phyloP scores from a whole-genome alignment of 108 stramenopile genomes.

The Nitzschia sp. region DNA sequence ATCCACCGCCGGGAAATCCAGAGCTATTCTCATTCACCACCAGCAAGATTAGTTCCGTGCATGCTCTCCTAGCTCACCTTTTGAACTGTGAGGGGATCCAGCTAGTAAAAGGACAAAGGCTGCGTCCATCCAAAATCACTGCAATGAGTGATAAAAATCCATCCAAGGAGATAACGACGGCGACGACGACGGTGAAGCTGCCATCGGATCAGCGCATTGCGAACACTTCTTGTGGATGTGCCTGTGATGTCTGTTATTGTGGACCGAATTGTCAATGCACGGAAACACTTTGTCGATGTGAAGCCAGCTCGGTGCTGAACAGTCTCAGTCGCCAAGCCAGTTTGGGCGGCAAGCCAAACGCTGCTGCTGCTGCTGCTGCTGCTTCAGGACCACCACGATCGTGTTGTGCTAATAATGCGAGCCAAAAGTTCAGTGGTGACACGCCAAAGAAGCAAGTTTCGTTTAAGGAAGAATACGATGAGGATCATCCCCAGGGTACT shows the following conservation, averaged over 20 bases:
- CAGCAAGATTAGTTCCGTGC: no score
- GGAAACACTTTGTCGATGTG: slow-evolving; percentile 38
- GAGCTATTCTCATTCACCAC: no score
- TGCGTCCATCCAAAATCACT: not conserved
- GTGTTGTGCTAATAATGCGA: not conserved
- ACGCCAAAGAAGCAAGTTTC: not conserved
- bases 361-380: no score
- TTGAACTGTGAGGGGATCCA: not conserved
- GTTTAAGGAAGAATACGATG: not conserved
- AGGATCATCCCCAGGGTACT: not conserved
- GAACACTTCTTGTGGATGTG: slow-evolving; percentile 14
- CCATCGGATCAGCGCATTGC: no score
- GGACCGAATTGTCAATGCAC: slow-evolving; percentile 38
- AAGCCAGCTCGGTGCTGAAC: slow-evolving; percentile 33
- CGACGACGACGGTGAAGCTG: not conserved
- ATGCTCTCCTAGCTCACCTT: no score
- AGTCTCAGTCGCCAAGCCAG: slow-evolving; percentile 15
- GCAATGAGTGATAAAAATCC: no score
- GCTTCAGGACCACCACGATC: not conserved
- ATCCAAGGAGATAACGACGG: not conserved
- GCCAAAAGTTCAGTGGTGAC: not conserved
- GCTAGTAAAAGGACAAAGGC: not conserved
- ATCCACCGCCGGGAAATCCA: no score
- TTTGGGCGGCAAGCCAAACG: no score
- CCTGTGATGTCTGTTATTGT: slow-evolving; percentile 33